Base-by-base conservation (phyloP, 768 basidiomycete species). In the Amanita molliuscula region DNA sequence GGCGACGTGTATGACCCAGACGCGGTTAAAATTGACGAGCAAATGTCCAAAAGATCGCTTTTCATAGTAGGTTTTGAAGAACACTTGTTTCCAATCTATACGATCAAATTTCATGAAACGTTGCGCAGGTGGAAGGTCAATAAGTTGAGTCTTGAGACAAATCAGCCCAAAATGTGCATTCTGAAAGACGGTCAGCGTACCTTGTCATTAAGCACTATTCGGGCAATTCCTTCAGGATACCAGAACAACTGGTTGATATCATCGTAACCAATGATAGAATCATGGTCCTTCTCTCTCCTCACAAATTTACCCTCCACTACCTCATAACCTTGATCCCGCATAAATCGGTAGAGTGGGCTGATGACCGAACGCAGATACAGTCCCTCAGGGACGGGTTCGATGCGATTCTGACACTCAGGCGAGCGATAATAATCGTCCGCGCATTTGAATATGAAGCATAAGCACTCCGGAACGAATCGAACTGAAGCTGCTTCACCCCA, bases 381-480 rank as follows among this genome's bases (percentile, higher is more conserved):
- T 0, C 95, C 96, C 59, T 97, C 95, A 0, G 90, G 89, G 0
- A 97, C 91, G 0, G 94, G 82, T 47, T 97, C 94, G 38, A 89
- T 70, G 40, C 91, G 74, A 63, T 80, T 88, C 66, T 99, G 96
- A 59, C 96, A 99, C 60, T 98, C 96, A n/a, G 95, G 84, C 3
- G 88, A 92, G 21, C 96, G 93, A 66, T 99, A 99, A 66, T 97
- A 99, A 69, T 99, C 96, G 63, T 99, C 96, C 11, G 96, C 96
- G 61, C 96, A 98, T 69, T 99, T 99, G 85, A 99, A 99, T 68
- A 99, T 96, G 76, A 97, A 99, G 69, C 93, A 97, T 41, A 99
- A 70, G 59, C 91, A 94, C 65, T 99, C 96, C 2, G 96, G 95
- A 11, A 90, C 77, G 66, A 97, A 98, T 11, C 96, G 84, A 35